These are phyloP conservation scores for Leptographium radiaticola DNA, from an alignment of 2,329 filamentous ascomycete genomes.

Conservation along the genomic window DNA sequence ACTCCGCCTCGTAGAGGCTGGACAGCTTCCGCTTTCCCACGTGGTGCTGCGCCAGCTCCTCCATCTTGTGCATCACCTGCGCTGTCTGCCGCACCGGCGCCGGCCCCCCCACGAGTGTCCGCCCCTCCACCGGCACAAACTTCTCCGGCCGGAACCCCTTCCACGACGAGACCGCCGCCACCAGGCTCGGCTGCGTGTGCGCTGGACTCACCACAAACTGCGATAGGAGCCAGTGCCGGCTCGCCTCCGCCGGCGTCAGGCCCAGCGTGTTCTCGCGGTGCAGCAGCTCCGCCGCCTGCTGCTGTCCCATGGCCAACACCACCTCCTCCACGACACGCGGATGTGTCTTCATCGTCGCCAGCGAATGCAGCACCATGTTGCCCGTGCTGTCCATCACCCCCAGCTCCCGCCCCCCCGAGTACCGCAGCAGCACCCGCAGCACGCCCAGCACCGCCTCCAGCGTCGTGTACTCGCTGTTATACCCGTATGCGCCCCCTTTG, in stretches of 20 bases:
- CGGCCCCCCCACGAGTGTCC: neutral
- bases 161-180: neutral
- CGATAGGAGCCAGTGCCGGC: slow-evolving; percentile 39
- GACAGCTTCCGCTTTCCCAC: slow-evolving; percentile 32
- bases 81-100: neutral
- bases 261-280: slow-evolving; percentile 66
- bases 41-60: neutral
- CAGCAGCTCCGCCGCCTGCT: slow-evolving; percentile 28
- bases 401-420: slow-evolving; percentile 40
- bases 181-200: slow-evolving; percentile 8
- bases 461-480: slow-evolving; percentile 12
- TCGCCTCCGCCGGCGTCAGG: slow-evolving; percentile 56
- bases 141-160: neutral
- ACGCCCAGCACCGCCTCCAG: slow-evolving; percentile 24
- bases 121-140: neutral
- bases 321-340: slow-evolving; percentile 28
- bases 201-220: slow-evolving; percentile 17
- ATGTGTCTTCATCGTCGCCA: slow-evolving; percentile 25
- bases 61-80: neutral
- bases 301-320: slow-evolving; percentile 36
- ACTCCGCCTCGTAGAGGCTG: slow-evolving; percentile 40
- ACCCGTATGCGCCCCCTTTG: neutral
- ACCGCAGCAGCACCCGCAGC: slow-evolving; percentile 36
- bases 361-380: slow-evolving; percentile 50
- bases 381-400: slow-evolving; percentile 50